phyloP scores from a whole-genome alignment of 1,284 basidiomycete species.

The Exsudoporus floridanus region DNA sequence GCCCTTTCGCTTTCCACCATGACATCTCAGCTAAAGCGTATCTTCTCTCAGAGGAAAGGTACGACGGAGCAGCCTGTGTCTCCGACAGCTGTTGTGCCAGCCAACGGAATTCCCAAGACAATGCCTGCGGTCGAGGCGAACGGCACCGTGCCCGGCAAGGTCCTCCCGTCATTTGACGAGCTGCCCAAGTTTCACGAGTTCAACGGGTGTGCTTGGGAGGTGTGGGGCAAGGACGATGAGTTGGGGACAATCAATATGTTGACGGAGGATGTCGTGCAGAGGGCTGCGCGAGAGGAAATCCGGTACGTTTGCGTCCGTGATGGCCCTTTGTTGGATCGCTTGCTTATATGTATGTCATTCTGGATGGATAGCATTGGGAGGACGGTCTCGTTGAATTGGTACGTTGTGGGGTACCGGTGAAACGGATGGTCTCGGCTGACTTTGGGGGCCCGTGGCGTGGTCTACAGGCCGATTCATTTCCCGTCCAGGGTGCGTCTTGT shows the following conservation, averaged over 20 bases:
- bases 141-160: background rate
- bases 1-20: conserved; percentile 11
- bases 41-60: conserved; percentile 16
- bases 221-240: conserved; percentile 71
- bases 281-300: conserved; percentile 63
- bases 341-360: background rate
- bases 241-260: conserved; percentile 71
- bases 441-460: background rate
- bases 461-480: conserved; percentile 62
- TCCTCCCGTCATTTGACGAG: conserved; percentile 61
- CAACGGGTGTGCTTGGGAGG: conserved; percentile 66
- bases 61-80: conserved; percentile 7
- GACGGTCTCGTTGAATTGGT: conserved; percentile 64
- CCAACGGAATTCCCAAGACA: background rate
- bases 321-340: background rate
- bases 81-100: background rate
- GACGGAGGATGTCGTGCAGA: conserved; percentile 61
- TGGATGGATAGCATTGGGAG: conserved; percentile 47
- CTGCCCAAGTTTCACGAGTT: conserved; percentile 58
- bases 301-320: conserved; percentile 40
- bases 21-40: conserved; percentile 14
- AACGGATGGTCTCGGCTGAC: conserved; percentile 1
- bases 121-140: background rate
- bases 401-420: conserved; percentile 18
- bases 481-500: conserved; percentile 50